Conservation (phyloP, 208 protist species). For the Crithidia fasciculata region DNA sequence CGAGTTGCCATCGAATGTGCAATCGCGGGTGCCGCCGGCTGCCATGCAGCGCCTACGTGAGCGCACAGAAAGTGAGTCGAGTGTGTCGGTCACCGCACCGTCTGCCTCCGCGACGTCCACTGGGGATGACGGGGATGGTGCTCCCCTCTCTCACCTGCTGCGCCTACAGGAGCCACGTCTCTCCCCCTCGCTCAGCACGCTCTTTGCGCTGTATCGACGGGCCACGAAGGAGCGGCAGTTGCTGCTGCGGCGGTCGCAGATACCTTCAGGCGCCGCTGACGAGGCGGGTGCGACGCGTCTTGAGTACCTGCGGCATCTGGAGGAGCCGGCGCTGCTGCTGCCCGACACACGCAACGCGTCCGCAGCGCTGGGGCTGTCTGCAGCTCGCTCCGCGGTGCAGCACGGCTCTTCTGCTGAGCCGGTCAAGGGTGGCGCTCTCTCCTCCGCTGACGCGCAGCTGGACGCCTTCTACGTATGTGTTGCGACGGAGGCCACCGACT, state of each 20-base stretch:
- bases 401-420: neutral
- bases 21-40: slow-evolving; percentile 21
- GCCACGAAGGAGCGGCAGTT: slow-evolving; percentile 17
- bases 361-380: slow-evolving; percentile 19
- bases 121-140: neutral
- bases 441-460: neutral
- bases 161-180: slow-evolving; percentile 15
- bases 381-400: neutral
- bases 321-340: slow-evolving; percentile 32
- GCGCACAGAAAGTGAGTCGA: neutral
- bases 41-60: slow-evolving; percentile 4
- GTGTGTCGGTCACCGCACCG: too few relatives aligned
- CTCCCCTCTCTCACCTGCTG: slow-evolving; percentile 2
- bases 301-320: slow-evolving; percentile 12
- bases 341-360: slow-evolving; percentile 18
- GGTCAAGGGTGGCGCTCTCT: neutral
- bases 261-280: neutral
- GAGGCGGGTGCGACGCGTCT: neutral
- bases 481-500: slow-evolving; percentile 16
- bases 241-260: too few relatives aligned
- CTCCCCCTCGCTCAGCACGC: neutral
- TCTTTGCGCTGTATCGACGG: slow-evolving; percentile 14
- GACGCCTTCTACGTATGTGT: slow-evolving; percentile 19
- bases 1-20: slow-evolving; percentile 50
- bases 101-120: neutral